Conservation (phyloP, 306 rosid species). For the Cucumis cinereus region DNA sequence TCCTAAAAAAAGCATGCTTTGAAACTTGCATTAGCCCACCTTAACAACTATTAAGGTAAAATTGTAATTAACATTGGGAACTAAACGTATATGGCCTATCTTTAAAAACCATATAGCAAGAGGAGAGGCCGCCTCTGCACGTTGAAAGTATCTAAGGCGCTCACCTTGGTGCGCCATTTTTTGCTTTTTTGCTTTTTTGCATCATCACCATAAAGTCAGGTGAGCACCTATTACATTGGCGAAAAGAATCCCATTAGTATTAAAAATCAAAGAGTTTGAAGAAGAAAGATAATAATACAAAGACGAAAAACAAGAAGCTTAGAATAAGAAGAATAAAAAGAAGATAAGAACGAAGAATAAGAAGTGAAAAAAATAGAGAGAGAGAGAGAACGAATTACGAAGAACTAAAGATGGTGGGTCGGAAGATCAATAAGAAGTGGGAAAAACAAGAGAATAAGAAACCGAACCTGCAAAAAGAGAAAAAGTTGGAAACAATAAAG, state of each 20-base stretch:
- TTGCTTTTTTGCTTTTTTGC: not conserved
- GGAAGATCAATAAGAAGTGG: not conserved
- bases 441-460: too few species aligned
- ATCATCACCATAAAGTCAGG: not conserved
- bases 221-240: not conserved
- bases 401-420: not conserved
- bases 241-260: not conserved
- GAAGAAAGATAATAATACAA: not conserved
- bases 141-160: not conserved
- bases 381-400: not conserved
- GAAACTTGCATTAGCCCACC: too few species aligned
- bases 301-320: not conserved
- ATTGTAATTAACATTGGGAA: too few species aligned
- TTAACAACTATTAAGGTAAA: too few species aligned
- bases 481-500: not conserved
- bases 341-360: not conserved
- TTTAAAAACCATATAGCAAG: not conserved
- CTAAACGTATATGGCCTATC: not conserved
- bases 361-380: too few species aligned
- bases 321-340: not conserved
- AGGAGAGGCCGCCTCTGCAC: not conserved
- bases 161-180: not conserved
- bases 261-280: not conserved
- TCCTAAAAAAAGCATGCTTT: too few species aligned
- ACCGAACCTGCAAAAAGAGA: not conserved